Percentiles rank a stretch among this genome's conserved stretches.
Conservation (phyloP, 768 basidiomycete genomes). For the Mycena capillaripes region DNA sequence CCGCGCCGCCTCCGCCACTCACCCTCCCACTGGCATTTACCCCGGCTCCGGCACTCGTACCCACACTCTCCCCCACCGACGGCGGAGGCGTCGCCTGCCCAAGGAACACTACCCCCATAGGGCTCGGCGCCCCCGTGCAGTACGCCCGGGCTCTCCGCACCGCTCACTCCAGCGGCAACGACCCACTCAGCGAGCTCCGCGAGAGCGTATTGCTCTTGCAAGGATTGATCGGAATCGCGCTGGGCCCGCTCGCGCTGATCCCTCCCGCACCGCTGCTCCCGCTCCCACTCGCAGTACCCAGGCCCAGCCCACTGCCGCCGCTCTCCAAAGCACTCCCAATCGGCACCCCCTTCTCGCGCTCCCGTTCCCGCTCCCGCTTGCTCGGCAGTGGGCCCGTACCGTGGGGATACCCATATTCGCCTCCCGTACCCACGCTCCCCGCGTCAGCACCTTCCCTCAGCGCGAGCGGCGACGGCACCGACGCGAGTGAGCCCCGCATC, state of each 20-base stretch:
- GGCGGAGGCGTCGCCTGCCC: conserved; percentile 27
- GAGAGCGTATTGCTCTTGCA: conserved; percentile 48
- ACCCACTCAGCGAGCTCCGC: conserved; percentile 26
- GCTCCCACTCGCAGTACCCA: too few relatives aligned
- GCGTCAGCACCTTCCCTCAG: neutral
- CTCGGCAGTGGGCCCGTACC: neutral
- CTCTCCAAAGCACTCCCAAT: conserved; percentile 2
- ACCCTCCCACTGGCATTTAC: too few relatives aligned
- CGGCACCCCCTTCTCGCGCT: conserved; percentile 34
- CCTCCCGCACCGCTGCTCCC: neutral
- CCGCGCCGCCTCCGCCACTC: neutral
- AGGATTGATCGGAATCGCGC: conserved; percentile 35
- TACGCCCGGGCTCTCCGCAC: conserved; percentile 32
- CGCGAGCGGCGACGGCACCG: conserved; percentile 29
- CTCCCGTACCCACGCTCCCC: neutral
- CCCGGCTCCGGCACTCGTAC: neutral
- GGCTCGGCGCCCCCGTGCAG: conserved; percentile 20
- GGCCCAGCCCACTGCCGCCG: neutral
- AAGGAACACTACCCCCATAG: conserved; percentile 28
- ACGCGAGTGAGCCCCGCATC: too few relatives aligned
- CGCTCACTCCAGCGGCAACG: conserved; percentile 10
- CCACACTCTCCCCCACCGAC: conserved; percentile 3
- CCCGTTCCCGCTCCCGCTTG: conserved; percentile 32
- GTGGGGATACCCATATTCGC: neutral
- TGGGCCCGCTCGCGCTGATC: neutral